Base-by-base conservation (phyloP, 768 basidiomycete species). In the Gymnopilus dilepis region DNA sequence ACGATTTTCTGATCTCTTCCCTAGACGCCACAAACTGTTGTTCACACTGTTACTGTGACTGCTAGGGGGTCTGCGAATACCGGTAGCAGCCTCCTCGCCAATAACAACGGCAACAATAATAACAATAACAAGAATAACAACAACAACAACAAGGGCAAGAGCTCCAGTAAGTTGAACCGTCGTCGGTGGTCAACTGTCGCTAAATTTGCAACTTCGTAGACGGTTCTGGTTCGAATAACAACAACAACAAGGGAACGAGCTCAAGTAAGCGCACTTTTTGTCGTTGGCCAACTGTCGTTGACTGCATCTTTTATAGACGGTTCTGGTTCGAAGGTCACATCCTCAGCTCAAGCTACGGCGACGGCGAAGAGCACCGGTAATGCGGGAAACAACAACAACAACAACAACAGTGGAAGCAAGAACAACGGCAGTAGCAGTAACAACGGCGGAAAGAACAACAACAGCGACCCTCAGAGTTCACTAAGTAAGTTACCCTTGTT, bases 401-500 rank as follows among this genome's bases (percentile, higher is more conserved):
- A 55, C 34, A 59, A 54, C 53, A n/a, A 56, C 47, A 24, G 42
- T 24, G 47, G 47, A 6, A 50, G n/a, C n/a, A n/a, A 50, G 47
- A 54, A 48, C 45, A 40, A 30, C 34, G 15, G 15, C 34, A 37
- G 34, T 28, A 13, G 52, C 40, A 59, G 59, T 19, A 48, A 62
- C 40, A 59, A 55, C 28, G 42, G 33, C 48, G 61, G 47, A 63
- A 64, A 26, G 22, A 53, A 50, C 13, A 63, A 62, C 42, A 62
- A 59, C 15, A 64, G 60, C 54, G 55, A 83, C 70, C 77, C 79
- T 8, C 86, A 87, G 67, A 77, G 74, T 1, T 82, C 82, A 17
- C 61, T 76, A 40, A 79, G 80, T 80, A 50, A 58, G 73, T 67
- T 11, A 26, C 37, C 5, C 13, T 19, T 38, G 12, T 45, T 34